Conservation (phyloP, 2,329 filamentous ascomycete genomes). For the Botrytis squamosa region DNA sequence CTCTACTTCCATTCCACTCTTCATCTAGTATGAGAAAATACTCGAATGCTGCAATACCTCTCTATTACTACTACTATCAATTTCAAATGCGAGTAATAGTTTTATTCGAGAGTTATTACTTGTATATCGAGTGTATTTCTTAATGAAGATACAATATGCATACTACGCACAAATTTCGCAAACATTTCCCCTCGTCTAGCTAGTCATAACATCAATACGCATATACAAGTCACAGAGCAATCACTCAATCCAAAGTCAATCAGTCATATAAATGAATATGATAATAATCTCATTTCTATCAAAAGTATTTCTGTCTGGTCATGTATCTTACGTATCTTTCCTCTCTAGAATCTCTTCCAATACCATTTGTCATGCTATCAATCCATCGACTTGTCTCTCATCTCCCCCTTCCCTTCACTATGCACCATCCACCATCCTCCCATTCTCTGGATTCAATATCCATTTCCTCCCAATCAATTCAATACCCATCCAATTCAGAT, state of each 20-base stretch:
- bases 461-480: neutral
- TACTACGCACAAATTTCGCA: neutral
- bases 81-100: too few species aligned
- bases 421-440: neutral
- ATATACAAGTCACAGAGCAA: neutral
- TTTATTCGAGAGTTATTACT: neutral
- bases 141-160: neutral
- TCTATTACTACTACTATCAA: too few species aligned
- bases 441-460: neutral
- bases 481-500: slow-evolving; percentile 6
- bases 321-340: neutral
- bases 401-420: neutral
- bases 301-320: neutral
- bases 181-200: neutral
- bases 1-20: too few species aligned
- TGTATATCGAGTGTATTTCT: neutral
- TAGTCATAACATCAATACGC: neutral
- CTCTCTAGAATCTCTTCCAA: neutral
- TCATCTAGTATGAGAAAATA: too few species aligned
- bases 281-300: slow-evolving; percentile 6
- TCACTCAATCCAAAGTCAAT: neutral
- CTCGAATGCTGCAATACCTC: too few species aligned
- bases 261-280: neutral
- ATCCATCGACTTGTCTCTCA: neutral
- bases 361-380: neutral